phyloP scores from a whole-genome alignment of 495 filamentous ascomycete genomes.

The Neurospora sp. region DNA sequence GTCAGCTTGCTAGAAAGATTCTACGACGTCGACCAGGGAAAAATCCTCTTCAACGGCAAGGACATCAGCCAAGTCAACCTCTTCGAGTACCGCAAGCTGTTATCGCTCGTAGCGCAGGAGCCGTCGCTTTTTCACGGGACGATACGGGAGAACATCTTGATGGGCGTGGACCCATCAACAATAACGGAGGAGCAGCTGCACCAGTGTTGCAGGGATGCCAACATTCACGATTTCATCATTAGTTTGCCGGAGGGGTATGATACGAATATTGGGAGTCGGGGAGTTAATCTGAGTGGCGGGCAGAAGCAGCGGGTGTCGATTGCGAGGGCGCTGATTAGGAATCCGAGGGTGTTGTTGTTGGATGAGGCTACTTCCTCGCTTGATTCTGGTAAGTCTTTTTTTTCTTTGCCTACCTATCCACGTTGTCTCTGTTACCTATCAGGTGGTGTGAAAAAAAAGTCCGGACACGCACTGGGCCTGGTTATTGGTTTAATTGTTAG shows the following conservation, averaged over 20 bases:
- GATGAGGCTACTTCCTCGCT: conserved; percentile 74
- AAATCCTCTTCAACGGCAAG: conserved; percentile 41
- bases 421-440: background rate
- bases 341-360: conserved; percentile 59
- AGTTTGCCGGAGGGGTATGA: conserved; percentile 50
- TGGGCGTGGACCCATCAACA: conserved; percentile 32
- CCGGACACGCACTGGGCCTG: too few relatives aligned
- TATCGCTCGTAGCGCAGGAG: conserved; percentile 56
- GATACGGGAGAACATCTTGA: conserved; percentile 48
- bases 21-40: conserved; percentile 45
- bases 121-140: conserved; percentile 46
- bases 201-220: conserved; percentile 47
- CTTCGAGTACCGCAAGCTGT: conserved; percentile 38
- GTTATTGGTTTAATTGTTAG: too few relatives aligned
- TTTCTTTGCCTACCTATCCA: too few relatives aligned
- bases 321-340: conserved; percentile 63
- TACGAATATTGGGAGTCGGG: conserved; percentile 51
- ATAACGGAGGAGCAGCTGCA: conserved; percentile 43
- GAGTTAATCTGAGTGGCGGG: conserved; percentile 59
- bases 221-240: conserved; percentile 52
- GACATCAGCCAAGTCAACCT: conserved; percentile 36
- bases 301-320: conserved; percentile 71
- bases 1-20: conserved; percentile 55
- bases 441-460: too few relatives aligned
- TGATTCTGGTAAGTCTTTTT: conserved; percentile 38